Evolutionary conservation across 805 yeast species (phyloP).

Genomic region (Jamesozyma jinghongensis): DNA sequence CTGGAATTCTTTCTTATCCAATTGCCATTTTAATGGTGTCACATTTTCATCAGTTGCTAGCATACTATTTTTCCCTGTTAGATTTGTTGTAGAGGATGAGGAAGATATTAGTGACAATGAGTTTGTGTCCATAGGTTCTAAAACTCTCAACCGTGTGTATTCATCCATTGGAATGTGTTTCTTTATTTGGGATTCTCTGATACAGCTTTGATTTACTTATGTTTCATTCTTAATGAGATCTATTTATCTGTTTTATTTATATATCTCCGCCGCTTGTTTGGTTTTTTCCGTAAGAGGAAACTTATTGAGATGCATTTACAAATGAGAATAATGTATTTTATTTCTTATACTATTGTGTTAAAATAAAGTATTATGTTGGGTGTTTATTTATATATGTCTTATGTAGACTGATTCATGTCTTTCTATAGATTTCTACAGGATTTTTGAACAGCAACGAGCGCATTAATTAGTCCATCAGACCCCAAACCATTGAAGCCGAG

Average conservation of each 20-base stretch:
- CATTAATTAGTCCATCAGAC: conserved; percentile 2
- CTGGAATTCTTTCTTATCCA: conserved; percentile 20
- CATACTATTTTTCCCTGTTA: conserved; percentile 3
- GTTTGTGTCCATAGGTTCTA: conserved; percentile 23
- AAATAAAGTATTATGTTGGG: too few relatives aligned
- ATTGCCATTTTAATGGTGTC: conserved; percentile 22
- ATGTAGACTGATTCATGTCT: background rate
- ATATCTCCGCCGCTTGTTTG: conserved; percentile 4
- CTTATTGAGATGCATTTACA: background rate
- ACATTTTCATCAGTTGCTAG: conserved; percentile 9
- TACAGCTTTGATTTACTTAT: too few relatives aligned
- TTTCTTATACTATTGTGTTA: too few relatives aligned
- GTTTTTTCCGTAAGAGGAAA: conserved; percentile 8
- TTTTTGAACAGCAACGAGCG: conserved; percentile 13
- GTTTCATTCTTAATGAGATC: too few relatives aligned
- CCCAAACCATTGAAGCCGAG: conserved; percentile 10
- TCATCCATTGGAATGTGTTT: conserved; percentile 7
- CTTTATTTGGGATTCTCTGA: too few relatives aligned
- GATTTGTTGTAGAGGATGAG: conserved; percentile 12
- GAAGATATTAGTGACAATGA: conserved; percentile 19
- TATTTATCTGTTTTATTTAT: background rate
- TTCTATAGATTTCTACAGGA: conserved; percentile 11
- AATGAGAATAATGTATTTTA: background rate
- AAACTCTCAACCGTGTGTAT: conserved; percentile 10
- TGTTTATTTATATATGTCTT: too few relatives aligned